Evolutionary conservation across 805 yeast genomes (phyloP).

Genomic region (Millerozyma miso): DNA sequence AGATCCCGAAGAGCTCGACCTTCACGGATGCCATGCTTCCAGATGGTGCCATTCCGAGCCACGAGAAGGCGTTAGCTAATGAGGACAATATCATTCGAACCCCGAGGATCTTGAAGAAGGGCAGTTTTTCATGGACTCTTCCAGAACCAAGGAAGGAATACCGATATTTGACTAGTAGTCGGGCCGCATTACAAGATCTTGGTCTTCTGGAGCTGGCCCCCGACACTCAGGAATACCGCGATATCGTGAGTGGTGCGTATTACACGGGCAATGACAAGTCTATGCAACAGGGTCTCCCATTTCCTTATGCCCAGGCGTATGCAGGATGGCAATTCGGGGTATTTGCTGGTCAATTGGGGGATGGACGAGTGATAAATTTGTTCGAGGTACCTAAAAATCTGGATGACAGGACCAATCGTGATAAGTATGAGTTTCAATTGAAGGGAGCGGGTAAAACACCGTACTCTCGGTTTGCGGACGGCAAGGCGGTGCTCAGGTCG

Average conservation of each 20-base stretch:
- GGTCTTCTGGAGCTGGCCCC: conserved; percentile 43
- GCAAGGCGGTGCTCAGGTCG: conserved; percentile 87
- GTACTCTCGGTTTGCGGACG: conserved; percentile 92
- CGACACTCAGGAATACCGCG: conserved; percentile 43
- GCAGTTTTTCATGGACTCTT: conserved; percentile 67
- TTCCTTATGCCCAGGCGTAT: conserved; percentile 87
- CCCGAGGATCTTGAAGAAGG: conserved; percentile 43
- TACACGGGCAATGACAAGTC: conserved; percentile 28
- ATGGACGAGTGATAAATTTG: conserved; percentile 83
- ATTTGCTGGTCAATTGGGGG: conserved; percentile 97
- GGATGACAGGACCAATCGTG: conserved; percentile 24
- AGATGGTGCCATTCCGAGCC: conserved; percentile 24
- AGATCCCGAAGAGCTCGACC: conserved; percentile 25
- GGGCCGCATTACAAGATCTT: conserved; percentile 56
- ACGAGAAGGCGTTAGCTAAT: conserved; percentile 25
- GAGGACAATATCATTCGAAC: conserved; percentile 27
- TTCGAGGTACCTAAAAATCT: conserved; percentile 58
- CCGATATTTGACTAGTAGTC: conserved; percentile 54
- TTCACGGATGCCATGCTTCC: conserved; percentile 26
- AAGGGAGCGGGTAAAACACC: conserved; percentile 95
- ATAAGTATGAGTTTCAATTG: conserved; percentile 64
- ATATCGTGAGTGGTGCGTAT: conserved; percentile 58
- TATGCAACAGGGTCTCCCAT: conserved; percentile 30
- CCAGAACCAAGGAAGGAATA: conserved; percentile 61
- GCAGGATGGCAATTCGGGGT: conserved; percentile 97